phyloP scores from a whole-genome alignment of 2,329 filamentous ascomycete species.

The Seiridium cupressi region DNA sequence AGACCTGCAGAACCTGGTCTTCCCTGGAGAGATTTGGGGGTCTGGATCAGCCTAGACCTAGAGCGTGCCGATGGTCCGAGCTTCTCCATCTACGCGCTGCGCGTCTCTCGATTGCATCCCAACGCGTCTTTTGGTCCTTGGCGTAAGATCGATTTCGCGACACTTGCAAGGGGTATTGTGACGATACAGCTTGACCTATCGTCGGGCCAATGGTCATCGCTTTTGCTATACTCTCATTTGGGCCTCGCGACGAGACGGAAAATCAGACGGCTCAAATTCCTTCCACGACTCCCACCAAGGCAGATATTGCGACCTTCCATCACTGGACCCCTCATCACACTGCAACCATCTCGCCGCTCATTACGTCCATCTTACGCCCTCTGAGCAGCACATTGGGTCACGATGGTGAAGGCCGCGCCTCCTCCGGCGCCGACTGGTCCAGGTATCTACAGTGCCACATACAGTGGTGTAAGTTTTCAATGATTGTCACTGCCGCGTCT shows the following conservation, averaged over 20 bases:
- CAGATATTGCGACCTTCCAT: too few species aligned
- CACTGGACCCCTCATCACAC: too few species aligned
- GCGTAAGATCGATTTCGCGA: neutral
- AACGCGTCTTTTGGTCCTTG: neutral
- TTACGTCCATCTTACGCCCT: neutral
- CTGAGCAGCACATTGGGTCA: slow-evolving; percentile 8
- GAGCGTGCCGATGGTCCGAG: neutral
- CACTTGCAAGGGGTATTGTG: neutral
- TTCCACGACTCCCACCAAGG: too few species aligned
- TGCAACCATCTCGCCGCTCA: too few species aligned
- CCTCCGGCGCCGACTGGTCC: slow-evolving; percentile 27
- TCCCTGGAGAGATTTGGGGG: too few species aligned
- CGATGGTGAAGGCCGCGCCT: slow-evolving; percentile 45
- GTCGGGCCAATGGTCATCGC: too few species aligned
- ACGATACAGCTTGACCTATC: neutral
- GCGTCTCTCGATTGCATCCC: neutral
- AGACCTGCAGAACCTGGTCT: too few species aligned
- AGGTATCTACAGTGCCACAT: slow-evolving; percentile 67
- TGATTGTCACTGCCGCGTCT: neutral
- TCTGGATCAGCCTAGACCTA: neutral
- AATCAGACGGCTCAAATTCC: too few species aligned
- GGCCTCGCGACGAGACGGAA: too few species aligned
- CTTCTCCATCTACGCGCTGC: neutral
- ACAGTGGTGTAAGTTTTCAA: slow-evolving; percentile 59
- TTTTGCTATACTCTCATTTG: too few species aligned